Evolutionary conservation across 192 early-diverging fungal species (phyloP), one percentile per base, ranked within the genome.

Genomic region (Backusella mclennaniae): DNA sequence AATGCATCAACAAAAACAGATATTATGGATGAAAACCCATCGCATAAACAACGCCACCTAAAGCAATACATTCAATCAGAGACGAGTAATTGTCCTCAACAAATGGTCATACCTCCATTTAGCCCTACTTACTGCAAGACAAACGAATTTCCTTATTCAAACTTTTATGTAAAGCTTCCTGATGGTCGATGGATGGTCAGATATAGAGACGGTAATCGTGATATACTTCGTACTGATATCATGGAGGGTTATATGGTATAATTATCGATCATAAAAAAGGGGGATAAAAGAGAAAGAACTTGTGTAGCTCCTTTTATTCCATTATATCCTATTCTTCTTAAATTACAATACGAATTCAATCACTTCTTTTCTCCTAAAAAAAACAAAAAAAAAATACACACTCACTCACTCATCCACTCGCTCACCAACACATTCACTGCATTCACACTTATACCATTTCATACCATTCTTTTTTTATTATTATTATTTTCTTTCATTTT

Each of bases 111-210:
- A 11, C 75, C 75, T 38, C 75, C 75, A 44, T 76, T 36, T 29
- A 76, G 75, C 33, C 75, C 75, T 21, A 76, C 75, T 35, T 76
- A 76, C 35, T 76, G 75, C 46, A 44, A 76, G 36, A 41, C 68
- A 33, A 71, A 76, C 9, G 49, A 71, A 17, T 80, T 80, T 71
- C 74, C 78, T 31, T 82, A 82, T 31, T 82, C 80, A 29, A 82
- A 82, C 71, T 82, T 82, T 36, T 82, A 82, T 35, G 35, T 82
- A 42, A 73, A 78, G 52, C 49, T 82, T 15, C 80, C 80, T 49
- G 76, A 82, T 67, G 80, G 80, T 26, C 26, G 46, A 35, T 82
- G 76, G 76, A 82, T 82, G 80, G 39, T 82, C 19, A 67, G 80
- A 35, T 82, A 78, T 23, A 73, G 80, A 63, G 52, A 66, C 29